Base-by-base conservation (phyloP, 805 yeast species). In the Ogataea degrootiae region DNA sequence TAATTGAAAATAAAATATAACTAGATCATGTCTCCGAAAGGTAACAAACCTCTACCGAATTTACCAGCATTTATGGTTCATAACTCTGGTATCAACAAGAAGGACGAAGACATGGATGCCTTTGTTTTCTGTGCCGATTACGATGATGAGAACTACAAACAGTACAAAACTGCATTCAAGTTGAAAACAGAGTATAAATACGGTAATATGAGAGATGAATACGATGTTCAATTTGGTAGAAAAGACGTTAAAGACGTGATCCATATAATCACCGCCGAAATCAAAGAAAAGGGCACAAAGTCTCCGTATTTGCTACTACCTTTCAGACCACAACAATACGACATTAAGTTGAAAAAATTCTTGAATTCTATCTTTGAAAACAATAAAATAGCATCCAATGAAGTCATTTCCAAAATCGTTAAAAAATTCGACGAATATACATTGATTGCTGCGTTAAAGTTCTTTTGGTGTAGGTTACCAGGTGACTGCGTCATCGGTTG, bases 401-500 rank as follows among this genome's bases (percentile, higher is more conserved):
- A 67, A 5, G 59, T 54, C 1, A 52, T 80, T 37, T 67, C 71
- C 36, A 63, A 70, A 26, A 69, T 75, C 2, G 71, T 86, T 5
- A 63, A 72, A 42, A 58, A 69, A 43, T 74, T 83, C 0, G 89
- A 87, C 54, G 88, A 81, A 47, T 83, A 78, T 62, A 84, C 91
- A 1, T 67, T 90, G 37, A 80, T 86, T 35, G 77, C 88, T 47
- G 84, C 84, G 1, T 70, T 90, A 49, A 89, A 88, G 61, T 90
- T 87, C 67, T 71, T 88, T 41, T 90, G 97, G 97, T 79, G 91
- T 50, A 72, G 97, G 49, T 66, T 91, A 19, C 92, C 92, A 8
- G 84, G 83, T 47, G 77, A 79, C 50, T 88, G 90, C 54, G 74
- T 90, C 31, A 81, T 90, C 39, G 94, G 96, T 0, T 89, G 96